Conservation (phyloP, 2,329 filamentous ascomycete species). For the Juglanconis oblonga region DNA sequence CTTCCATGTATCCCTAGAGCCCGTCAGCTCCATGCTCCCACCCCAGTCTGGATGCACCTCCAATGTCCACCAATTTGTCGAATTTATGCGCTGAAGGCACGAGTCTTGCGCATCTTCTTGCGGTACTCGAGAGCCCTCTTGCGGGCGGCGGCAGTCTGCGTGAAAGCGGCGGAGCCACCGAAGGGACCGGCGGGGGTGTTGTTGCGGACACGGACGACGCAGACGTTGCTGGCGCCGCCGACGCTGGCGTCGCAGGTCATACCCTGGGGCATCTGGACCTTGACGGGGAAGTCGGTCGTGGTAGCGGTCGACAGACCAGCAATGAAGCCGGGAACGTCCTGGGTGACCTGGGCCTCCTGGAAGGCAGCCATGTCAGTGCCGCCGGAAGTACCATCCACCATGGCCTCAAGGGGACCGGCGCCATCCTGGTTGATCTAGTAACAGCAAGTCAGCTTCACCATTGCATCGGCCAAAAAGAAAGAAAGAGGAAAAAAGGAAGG, state of each 20-base stretch:
- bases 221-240: constrained; percentile 59
- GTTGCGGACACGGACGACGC: constrained; percentile 64
- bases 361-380: constrained; percentile 52
- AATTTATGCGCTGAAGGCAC: constrained; percentile 4
- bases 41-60: neutral
- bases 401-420: constrained; percentile 51
- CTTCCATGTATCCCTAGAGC: neutral
- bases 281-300: constrained; percentile 54
- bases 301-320: constrained; percentile 48
- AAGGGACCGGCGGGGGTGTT: constrained; percentile 61
- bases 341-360: constrained; percentile 47
- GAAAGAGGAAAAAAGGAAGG: neutral
- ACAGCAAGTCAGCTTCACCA: too few relatives aligned
- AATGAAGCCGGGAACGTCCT: constrained; percentile 51
- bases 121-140: constrained; percentile 61
- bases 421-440: constrained; percentile 54
- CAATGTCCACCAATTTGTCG: too few relatives aligned
- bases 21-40: neutral
- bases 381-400: constrained; percentile 51
- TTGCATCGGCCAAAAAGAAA: neutral
- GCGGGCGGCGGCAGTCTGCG: constrained; percentile 53
- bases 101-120: constrained; percentile 28
- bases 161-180: constrained; percentile 65
- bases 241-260: constrained; percentile 63
- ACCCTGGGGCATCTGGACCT: constrained; percentile 57